Conservation (phyloP, 208 protist genomes). For the Trypanosoma conorhini region DNA sequence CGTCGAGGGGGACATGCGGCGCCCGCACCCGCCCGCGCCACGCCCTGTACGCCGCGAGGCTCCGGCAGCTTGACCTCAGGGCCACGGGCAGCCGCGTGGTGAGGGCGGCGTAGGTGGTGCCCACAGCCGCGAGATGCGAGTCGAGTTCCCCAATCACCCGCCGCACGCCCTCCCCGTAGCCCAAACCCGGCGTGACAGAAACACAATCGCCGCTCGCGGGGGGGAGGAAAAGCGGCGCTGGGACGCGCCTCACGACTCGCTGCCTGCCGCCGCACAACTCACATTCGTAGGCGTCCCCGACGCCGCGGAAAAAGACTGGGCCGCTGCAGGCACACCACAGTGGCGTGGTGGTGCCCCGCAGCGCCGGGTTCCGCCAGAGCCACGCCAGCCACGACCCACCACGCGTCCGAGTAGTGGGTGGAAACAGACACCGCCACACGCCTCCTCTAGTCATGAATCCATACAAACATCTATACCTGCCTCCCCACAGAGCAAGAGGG, state of each 20-base stretch:
- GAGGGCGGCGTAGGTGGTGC: background rate
- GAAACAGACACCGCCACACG: constrained; percentile 6
- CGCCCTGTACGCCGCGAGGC: constrained; percentile 3
- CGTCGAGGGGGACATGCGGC: background rate
- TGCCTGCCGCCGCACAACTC: constrained; percentile 16
- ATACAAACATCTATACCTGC: background rate
- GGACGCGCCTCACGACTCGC: background rate
- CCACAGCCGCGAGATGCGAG: background rate
- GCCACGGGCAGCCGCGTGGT: constrained; percentile 1
- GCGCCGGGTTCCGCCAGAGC: background rate
- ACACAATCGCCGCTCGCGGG: background rate
- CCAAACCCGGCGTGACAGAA: background rate
- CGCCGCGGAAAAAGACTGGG: constrained; percentile 6
- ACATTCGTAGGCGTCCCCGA: background rate
- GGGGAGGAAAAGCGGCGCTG: background rate
- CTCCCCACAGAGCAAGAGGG: background rate
- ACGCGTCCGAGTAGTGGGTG: constrained; percentile 14
- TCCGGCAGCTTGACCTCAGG: background rate
- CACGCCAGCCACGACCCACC: constrained; percentile 27
- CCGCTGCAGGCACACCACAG: background rate
- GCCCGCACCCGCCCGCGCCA: background rate
- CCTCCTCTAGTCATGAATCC: background rate
- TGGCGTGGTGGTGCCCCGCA: background rate
- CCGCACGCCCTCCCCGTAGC: background rate
- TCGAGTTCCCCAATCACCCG: background rate